These are phyloP conservation scores for Apiosordaria backusii DNA, from an alignment of 495 filamentous ascomycete species.

Conservation along the genomic window DNA sequence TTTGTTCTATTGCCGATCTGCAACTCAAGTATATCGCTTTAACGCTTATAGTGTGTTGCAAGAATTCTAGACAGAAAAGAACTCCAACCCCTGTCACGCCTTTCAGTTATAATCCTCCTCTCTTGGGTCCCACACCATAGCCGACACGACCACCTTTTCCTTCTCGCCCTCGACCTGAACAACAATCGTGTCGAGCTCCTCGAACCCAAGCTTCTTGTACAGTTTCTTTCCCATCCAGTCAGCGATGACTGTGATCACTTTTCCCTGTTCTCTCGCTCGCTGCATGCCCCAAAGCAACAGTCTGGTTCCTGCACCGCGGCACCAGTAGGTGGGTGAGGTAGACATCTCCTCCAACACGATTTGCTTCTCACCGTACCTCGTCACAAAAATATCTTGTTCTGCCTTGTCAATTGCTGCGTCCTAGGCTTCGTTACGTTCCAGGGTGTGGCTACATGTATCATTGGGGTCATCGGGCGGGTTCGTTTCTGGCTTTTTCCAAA, in stretches of 20 bases:
- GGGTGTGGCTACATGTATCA: no score
- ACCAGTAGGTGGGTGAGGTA: not conserved
- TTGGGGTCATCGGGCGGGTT: no score
- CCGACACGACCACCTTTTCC: not conserved
- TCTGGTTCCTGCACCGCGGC: not conserved
- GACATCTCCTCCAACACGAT: not conserved
- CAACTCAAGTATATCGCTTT: no score
- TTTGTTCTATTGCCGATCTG: no score
- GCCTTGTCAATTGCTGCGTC: no score
- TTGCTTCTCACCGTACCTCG: no score
- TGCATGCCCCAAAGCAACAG: not conserved
- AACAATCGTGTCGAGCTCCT: not conserved
- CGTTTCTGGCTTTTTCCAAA: not conserved
- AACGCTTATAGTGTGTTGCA: no score
- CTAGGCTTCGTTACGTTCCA: no score
- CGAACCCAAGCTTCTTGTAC: not conserved
- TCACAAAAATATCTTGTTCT: no score
- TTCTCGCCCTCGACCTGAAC: not conserved
- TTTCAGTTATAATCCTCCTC: no score
- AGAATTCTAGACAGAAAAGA: no score
- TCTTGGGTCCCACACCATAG: not conserved
- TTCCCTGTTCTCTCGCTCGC: not conserved
- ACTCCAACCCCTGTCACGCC: no score
- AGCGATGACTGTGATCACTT: not conserved
- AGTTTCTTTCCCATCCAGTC: not conserved